These are phyloP conservation scores for Suillus discolor DNA, from an alignment of 768 basidiomycete species.

Conservation along the genomic window DNA sequence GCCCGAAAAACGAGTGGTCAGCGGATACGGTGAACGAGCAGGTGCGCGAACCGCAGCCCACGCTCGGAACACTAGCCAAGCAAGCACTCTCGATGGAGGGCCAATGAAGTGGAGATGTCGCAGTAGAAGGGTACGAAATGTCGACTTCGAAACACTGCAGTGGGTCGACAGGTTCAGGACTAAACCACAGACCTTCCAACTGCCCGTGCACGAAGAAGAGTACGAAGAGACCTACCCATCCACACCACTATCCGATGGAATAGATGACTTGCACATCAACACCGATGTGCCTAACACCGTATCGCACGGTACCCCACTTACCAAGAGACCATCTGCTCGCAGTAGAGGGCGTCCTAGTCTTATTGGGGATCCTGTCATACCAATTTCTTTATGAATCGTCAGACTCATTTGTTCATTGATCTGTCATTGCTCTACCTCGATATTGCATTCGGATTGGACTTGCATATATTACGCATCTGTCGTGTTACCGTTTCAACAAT, in stretches of 20 bases:
- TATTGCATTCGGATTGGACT: conserved; percentile 7
- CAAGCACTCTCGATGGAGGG: conserved; percentile 38
- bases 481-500: not conserved
- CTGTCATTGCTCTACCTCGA: conserved; percentile 4
- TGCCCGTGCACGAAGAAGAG: conserved; percentile 37
- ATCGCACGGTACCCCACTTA: conserved; percentile 53
- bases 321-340: conserved; percentile 63
- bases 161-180: conserved; percentile 71
- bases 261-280: conserved; percentile 36
- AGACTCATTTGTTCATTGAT: conserved; percentile 5
- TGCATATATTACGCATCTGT: conserved; percentile 8
- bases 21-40: conserved; percentile 22
- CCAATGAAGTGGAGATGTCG: conserved; percentile 61
- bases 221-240: conserved; percentile 38
- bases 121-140: conserved; percentile 61
- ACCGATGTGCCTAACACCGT: conserved; percentile 35
- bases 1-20: conserved; percentile 45
- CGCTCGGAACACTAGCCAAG: conserved; percentile 41
- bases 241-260: conserved; percentile 35
- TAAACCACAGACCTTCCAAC: conserved; percentile 52
- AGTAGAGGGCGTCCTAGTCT: conserved; percentile 56
- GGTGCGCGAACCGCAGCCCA: conserved; percentile 17
- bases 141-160: conserved; percentile 59
- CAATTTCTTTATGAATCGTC: conserved; percentile 14
- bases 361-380: conserved; percentile 32